Evolutionary conservation across 805 yeast genomes (phyloP).

Genomic region (Metschnikowia shivogae): DNA sequence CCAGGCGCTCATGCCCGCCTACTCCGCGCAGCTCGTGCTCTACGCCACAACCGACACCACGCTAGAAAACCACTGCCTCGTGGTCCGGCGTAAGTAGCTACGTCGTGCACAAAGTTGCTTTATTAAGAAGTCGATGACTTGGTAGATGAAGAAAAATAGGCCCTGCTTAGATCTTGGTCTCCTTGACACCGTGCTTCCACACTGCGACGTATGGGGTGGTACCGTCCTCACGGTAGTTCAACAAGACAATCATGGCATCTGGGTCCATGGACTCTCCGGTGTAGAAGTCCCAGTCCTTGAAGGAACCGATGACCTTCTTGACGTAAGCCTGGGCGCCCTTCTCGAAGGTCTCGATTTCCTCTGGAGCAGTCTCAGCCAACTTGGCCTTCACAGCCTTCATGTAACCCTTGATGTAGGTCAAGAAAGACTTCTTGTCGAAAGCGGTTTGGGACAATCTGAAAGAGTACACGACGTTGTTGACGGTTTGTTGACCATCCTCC

Average conservation of each 20-base stretch:
- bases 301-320: conserved; percentile 91
- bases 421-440: conserved; percentile 97
- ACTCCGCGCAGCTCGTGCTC: conserved; percentile 46
- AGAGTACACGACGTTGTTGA: conserved; percentile 97
- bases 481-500: conserved; percentile 84
- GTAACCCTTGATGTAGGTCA: conserved; percentile 97
- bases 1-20: conserved; percentile 28
- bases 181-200: conserved; percentile 98
- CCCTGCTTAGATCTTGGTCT: conserved; percentile 73
- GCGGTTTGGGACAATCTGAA: conserved; percentile 95
- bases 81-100: conserved; percentile 15
- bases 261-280: conserved; percentile 99
- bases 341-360: conserved; percentile 81
- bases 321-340: conserved; percentile 96
- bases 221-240: conserved; percentile 99
- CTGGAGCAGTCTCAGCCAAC: conserved; percentile 88
- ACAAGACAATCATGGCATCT: conserved; percentile 95
- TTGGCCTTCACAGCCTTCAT: conserved; percentile 94
- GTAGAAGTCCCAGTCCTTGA: conserved; percentile 99
- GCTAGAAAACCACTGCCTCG: conserved; percentile 63
- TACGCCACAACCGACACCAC: conserved; percentile 60
- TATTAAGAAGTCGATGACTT: neutral
- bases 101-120: neutral
- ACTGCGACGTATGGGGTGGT: conserved; percentile 93
- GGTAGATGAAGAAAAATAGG: neutral